phyloP scores from a whole-genome alignment of 495 filamentous ascomycete species.

The Chaetomium tenue region DNA sequence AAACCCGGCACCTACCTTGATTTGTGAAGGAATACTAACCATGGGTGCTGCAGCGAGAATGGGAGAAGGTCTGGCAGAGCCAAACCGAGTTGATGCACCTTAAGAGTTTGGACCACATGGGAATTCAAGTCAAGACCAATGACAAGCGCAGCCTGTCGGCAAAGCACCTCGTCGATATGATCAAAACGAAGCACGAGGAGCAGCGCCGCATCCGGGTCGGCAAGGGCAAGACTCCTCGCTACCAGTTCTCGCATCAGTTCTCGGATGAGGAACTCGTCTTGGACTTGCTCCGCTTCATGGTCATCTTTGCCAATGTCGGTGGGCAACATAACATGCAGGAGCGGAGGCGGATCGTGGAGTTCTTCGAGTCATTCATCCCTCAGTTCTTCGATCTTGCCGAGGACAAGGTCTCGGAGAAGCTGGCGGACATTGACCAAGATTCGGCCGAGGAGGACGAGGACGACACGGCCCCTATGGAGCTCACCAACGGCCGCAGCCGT shows the following conservation, averaged over 20 bases:
- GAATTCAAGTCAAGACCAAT: constrained; percentile 72
- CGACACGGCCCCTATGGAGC: constrained; percentile 54
- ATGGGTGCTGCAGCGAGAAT: constrained; percentile 67
- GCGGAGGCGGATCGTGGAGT: constrained; percentile 70
- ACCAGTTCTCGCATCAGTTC: constrained; percentile 73
- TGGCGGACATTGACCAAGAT: constrained; percentile 66
- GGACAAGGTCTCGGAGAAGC: constrained; percentile 69
- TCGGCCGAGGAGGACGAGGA: constrained; percentile 68
- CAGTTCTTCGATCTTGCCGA: constrained; percentile 83
- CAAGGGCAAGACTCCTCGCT: constrained; percentile 57
- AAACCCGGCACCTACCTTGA: not conserved
- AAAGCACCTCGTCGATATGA: constrained; percentile 80
- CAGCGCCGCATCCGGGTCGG: constrained; percentile 64
- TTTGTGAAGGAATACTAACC: constrained; percentile 20
- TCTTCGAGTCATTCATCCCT: constrained; percentile 85
- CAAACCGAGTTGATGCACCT: constrained; percentile 91
- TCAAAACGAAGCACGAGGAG: constrained; percentile 85
- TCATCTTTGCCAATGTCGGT: constrained; percentile 68
- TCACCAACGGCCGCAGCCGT: constrained; percentile 60
- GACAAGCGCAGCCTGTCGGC: constrained; percentile 89
- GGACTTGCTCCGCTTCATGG: constrained; percentile 76
- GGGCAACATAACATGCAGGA: constrained; percentile 67
- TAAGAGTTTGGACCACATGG: constrained; percentile 94
- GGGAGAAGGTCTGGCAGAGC: constrained; percentile 97
- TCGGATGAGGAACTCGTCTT: constrained; percentile 74